A percentile compares a stretch with the other conserved stretches of the same genome.
phyloP scores from a whole-genome alignment of 2,329 filamentous ascomycete species.

The Neurospora crassa region DNA sequence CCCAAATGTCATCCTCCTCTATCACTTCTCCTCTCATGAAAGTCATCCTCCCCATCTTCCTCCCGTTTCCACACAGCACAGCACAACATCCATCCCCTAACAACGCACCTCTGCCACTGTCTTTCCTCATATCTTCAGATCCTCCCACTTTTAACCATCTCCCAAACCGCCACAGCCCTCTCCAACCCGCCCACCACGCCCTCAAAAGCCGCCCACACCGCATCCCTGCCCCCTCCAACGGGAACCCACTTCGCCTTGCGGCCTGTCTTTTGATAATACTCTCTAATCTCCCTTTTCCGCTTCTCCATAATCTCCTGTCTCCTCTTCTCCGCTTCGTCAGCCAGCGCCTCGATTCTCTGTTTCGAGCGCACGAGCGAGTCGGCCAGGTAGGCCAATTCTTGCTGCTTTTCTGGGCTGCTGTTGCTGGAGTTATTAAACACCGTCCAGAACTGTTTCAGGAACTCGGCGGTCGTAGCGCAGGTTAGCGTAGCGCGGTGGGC shows the following conservation, averaged over 20 bases:
- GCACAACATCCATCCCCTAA: too few relatives aligned
- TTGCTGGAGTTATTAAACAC: conserved; percentile 81
- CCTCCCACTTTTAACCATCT: not conserved
- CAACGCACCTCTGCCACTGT: too few relatives aligned
- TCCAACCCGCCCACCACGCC: conserved; percentile 64
- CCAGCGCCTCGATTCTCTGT: conserved; percentile 71
- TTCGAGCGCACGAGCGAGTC: conserved; percentile 72
- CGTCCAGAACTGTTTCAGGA: conserved; percentile 94
- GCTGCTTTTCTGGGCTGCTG: conserved; percentile 45
- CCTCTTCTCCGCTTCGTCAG: conserved; percentile 67
- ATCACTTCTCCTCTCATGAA: too few relatives aligned
- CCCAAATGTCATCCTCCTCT: not conserved
- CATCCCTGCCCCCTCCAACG: conserved; percentile 65
- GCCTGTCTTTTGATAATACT: conserved; percentile 61
- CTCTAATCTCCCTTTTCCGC: conserved; percentile 60
- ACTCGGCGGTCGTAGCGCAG: conserved; percentile 89
- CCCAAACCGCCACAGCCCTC: conserved; percentile 36
- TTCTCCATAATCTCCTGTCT: conserved; percentile 56
- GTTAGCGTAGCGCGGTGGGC: conserved; percentile 55
- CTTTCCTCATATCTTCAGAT: not conserved
- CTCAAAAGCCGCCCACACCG: conserved; percentile 66
- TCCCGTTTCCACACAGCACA: not conserved
- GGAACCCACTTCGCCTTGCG: conserved; percentile 64
- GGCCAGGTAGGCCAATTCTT: conserved; percentile 70
- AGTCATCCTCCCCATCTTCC: not conserved